Evolutionary conservation across 768 basidiomycete species (phyloP).

Genomic region (Mycena polygramma): DNA sequence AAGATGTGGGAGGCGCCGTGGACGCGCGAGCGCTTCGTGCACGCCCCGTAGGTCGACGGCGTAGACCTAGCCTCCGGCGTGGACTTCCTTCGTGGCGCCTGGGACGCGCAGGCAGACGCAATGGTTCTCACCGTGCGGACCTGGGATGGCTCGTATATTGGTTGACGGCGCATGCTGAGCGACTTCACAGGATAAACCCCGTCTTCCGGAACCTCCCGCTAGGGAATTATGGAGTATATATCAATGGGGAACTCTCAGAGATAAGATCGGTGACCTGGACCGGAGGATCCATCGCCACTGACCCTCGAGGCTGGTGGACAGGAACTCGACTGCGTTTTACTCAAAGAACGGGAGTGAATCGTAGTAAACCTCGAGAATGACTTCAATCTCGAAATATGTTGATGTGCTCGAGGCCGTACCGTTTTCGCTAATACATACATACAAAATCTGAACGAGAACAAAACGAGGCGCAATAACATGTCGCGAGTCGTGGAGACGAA

Average conservation of each 20-base stretch:
- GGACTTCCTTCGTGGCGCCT: conserved; percentile 23
- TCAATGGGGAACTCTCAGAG: conserved; percentile 1
- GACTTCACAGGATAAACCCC: conserved; percentile 16
- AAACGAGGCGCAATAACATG: no score
- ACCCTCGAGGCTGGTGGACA: conserved; percentile 3
- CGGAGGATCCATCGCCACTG: background rate
- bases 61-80: conserved; percentile 24
- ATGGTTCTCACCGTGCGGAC: conserved; percentile 31
- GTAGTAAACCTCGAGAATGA: no score
- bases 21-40: conserved; percentile 16
- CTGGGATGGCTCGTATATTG: conserved; percentile 14
- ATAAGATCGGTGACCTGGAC: background rate
- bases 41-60: conserved; percentile 25
- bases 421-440: no score
- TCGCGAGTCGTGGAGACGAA: no score
- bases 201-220: conserved; percentile 27
- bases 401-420: no score
- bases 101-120: conserved; percentile 25
- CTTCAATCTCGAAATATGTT: no score
- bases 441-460: no score
- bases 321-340: conserved; percentile 27
- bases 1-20: conserved; percentile 33
- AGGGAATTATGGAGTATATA: conserved; percentile 27
- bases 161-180: background rate
- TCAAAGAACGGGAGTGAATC: background rate